Evolutionary conservation across 1,139 yeast species (phyloP).

Genomic region (Candida pseudocylindracea): DNA sequence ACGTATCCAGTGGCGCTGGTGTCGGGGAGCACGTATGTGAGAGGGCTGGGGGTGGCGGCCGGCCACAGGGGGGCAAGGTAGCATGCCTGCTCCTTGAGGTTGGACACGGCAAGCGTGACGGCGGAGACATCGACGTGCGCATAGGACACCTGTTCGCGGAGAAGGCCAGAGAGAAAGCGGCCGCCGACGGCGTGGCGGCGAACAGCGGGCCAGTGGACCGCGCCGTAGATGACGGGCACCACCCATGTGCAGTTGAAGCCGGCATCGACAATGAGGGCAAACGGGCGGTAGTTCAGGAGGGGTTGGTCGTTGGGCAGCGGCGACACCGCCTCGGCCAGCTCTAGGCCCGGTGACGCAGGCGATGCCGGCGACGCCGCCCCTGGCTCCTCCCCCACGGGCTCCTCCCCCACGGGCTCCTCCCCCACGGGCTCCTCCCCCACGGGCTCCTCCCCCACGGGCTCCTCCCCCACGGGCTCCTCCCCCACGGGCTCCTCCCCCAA

Average conservation of each 20-base stretch:
- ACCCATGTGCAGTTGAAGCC: slow-evolving; percentile 84
- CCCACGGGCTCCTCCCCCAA: slow-evolving; percentile 4
- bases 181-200: slow-evolving; percentile 72
- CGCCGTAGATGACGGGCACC: slow-evolving; percentile 64
- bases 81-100: slow-evolving; percentile 65
- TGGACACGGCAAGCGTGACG: slow-evolving; percentile 67
- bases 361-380: too few relatives aligned
- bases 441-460: too few relatives aligned
- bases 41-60: slow-evolving; percentile 24
- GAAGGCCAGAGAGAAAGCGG: slow-evolving; percentile 53
- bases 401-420: too few relatives aligned
- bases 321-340: too few relatives aligned
- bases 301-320: too few relatives aligned
- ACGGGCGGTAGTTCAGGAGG: slow-evolving; percentile 5
- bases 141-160: slow-evolving; percentile 70
- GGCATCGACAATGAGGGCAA: slow-evolving; percentile 62
- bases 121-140: slow-evolving; percentile 88
- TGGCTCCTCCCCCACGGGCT: too few relatives aligned
- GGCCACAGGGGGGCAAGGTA: slow-evolving; percentile 52
- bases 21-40: slow-evolving; percentile 73
- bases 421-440: too few relatives aligned
- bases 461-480: slow-evolving; percentile 16
- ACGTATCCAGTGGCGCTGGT: slow-evolving; percentile 55
- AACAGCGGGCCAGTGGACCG: slow-evolving; percentile 59
- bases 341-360: too few relatives aligned